phyloP scores from a whole-genome alignment of 352 stramenopile species.

The Phytopythium oedochilum region DNA sequence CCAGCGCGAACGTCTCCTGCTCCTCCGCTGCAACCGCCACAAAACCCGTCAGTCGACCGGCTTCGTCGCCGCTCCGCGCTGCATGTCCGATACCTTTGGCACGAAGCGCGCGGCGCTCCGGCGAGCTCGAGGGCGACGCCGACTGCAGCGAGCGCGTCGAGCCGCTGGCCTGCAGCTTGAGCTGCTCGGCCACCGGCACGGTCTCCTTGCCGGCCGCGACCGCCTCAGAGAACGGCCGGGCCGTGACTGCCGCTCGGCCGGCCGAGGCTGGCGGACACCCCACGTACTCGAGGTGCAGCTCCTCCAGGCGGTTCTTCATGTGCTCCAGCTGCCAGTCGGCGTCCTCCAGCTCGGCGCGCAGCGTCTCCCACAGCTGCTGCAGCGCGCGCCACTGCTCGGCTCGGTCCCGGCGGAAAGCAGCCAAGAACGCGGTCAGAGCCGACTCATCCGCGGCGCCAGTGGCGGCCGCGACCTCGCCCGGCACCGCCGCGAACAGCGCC shows the following conservation, averaged over 20 bases:
- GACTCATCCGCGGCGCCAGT: not conserved
- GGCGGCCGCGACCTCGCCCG: constrained; percentile 5
- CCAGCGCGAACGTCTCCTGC: constrained; percentile 68
- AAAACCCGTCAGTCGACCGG: constrained; percentile 1
- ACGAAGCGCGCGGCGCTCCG: constrained; percentile 14
- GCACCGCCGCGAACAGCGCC: constrained; percentile 33
- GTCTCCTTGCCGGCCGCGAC: constrained; percentile 55
- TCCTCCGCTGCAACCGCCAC: constrained; percentile 39
- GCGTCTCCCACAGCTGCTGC: constrained; percentile 36
- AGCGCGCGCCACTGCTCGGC: constrained; percentile 33
- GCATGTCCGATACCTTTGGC: constrained; percentile 13
- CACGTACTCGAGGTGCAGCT: constrained; percentile 33
- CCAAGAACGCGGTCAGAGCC: constrained; percentile 20
- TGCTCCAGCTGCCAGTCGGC: constrained; percentile 63
- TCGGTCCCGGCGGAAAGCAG: constrained; percentile 21
- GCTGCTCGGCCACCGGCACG: constrained; percentile 44
- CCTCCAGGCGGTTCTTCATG: constrained; percentile 51
- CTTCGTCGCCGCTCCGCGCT: not conserved
- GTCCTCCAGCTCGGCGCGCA: constrained; percentile 42
- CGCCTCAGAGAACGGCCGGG: constrained; percentile 58
- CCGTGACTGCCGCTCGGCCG: not conserved
- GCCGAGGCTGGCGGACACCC: not conserved
- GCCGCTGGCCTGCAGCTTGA: constrained; percentile 21
- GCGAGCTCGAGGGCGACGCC: constrained; percentile 7
- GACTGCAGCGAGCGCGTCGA: constrained; percentile 15